Conservation (phyloP, 805 yeast genomes). For the Danielia oregonensis region DNA sequence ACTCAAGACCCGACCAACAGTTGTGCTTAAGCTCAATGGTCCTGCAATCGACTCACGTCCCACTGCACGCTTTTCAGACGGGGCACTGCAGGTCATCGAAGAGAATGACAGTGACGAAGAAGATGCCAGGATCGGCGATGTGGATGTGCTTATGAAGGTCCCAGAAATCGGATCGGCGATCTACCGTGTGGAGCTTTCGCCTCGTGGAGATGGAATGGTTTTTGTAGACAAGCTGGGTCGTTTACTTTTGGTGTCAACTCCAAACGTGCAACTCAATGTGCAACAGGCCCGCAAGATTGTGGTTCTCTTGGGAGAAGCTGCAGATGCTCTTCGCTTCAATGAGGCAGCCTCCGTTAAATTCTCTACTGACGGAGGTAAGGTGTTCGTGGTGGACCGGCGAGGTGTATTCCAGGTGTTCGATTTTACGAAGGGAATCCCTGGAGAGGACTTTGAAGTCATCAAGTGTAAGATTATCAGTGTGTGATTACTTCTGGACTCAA, state of each 20-base stretch:
- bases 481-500: background rate
- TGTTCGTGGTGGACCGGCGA: conserved; percentile 74
- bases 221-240: conserved; percentile 76
- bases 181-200: conserved; percentile 71
- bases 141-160: conserved; percentile 45
- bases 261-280: conserved; percentile 33
- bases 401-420: conserved; percentile 79
- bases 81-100: conserved; percentile 2
- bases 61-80: conserved; percentile 3
- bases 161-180: conserved; percentile 81
- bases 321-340: conserved; percentile 64
- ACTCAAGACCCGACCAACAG: conserved; percentile 28
- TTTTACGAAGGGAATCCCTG: conserved; percentile 81
- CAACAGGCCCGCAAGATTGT: conserved; percentile 41
- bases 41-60: conserved; percentile 45
- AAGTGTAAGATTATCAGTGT: conserved; percentile 55
- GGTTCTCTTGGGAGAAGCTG: conserved; percentile 71
- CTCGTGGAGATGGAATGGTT: conserved; percentile 83
- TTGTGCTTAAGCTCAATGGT: conserved; percentile 33
- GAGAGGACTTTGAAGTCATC: conserved; percentile 59
- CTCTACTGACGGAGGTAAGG: conserved; percentile 76
- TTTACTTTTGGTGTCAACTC: conserved; percentile 64
- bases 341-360: conserved; percentile 80
- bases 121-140: conserved; percentile 20
- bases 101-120: conserved; percentile 2